A percentile compares a stretch with the other conserved stretches of the same genome.
phyloP scores from a whole-genome alignment of 2,329 filamentous ascomycete genomes.

The Tolypocladium tropicale region DNA sequence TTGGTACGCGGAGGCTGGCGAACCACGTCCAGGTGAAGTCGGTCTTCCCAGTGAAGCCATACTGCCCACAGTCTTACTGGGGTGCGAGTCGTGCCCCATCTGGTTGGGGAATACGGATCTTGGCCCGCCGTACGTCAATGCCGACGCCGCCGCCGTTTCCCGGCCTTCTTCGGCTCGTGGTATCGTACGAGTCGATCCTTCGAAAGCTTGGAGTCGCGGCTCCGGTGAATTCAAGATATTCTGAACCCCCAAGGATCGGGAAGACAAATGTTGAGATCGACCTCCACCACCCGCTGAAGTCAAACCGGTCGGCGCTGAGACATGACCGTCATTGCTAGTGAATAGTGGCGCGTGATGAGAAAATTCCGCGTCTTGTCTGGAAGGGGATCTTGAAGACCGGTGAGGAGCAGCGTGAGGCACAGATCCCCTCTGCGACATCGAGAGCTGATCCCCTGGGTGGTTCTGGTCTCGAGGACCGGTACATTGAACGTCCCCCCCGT shows the following conservation, averaged over 20 bases:
- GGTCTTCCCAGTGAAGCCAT: slow-evolving; percentile 16
- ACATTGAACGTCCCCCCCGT: slow-evolving; percentile 40
- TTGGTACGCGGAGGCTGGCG: slow-evolving; percentile 18
- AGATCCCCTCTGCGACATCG: slow-evolving; percentile 55
- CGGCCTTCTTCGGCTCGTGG: slow-evolving; percentile 7
- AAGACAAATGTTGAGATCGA: slow-evolving; percentile 13
- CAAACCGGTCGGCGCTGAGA: slow-evolving; percentile 11
- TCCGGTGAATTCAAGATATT: slow-evolving; percentile 28
- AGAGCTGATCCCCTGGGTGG: slow-evolving; percentile 46
- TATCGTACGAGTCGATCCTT: slow-evolving; percentile 7
- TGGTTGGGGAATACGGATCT: slow-evolving; percentile 16
- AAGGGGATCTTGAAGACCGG: slow-evolving; percentile 34
- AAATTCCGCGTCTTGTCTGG: slow-evolving; percentile 20
- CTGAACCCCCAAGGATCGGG: slow-evolving; percentile 22
- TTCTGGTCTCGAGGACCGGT: slow-evolving; percentile 38
- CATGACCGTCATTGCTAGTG: slow-evolving; percentile 11
- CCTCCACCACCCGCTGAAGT: slow-evolving; percentile 12
- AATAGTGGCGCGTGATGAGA: slow-evolving; percentile 10
- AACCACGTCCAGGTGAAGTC: slow-evolving; percentile 19
- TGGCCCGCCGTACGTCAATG: slow-evolving; percentile 10
- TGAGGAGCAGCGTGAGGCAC: slow-evolving; percentile 45
- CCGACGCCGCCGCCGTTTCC: slow-evolving; percentile 8
- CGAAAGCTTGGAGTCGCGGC: slow-evolving; percentile 10
- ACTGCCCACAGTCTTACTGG: slow-evolving; percentile 19
- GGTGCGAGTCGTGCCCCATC: slow-evolving; percentile 20